Evolutionary conservation across 1,139 yeast species (phyloP), one percentile per base, ranked within the genome.

Genomic region (Candida sojae): DNA sequence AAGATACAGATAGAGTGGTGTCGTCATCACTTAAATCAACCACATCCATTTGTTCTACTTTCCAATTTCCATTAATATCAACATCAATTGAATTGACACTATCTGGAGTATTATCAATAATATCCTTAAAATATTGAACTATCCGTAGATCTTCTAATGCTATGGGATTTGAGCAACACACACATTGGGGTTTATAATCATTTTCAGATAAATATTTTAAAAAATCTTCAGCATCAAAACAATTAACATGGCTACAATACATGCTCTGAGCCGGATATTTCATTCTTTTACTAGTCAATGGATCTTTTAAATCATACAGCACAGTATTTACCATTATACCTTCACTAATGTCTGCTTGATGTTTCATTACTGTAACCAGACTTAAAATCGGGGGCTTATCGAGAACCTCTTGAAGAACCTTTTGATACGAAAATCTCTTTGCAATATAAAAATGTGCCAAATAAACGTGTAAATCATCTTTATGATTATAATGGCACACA

Each of bases 221-320:
- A 58, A 76, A 87, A 45, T 83, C 78, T 28, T 71, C 61, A 0
- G 83, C 85, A 64, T 87, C 95, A 64, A 86, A 86, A 57, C 93
- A 86, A 57, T 82, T 85, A n/a, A 84, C 64, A 61, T 87, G 95
- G 36, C 77, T 69, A 63, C 93, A 87, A 48, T 67, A 71, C 0
- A 73, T 67, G 2, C 88, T 79, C 55, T 82, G 80, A 2, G 77
- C 79, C 0, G 95, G 93, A 50, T 73, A 67, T 48, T 71, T 70
- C 76, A 87, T 81, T 51, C 83, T 70, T n/a, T 78, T 72, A 54
- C 78, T 82, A 0, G 88, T 79, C 11, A 86, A 67, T 0, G 93
- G 92, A 59, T 90, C 86, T 49, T 75, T 75, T 46, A 87, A 66
- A 17, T 86, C 74, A 43, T 86, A 66, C 2, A 77, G 70, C 4